These are phyloP conservation scores for Leccinellum rugosiceps DNA, from an alignment of 768 basidiomycete genomes.

Conservation along the genomic window DNA sequence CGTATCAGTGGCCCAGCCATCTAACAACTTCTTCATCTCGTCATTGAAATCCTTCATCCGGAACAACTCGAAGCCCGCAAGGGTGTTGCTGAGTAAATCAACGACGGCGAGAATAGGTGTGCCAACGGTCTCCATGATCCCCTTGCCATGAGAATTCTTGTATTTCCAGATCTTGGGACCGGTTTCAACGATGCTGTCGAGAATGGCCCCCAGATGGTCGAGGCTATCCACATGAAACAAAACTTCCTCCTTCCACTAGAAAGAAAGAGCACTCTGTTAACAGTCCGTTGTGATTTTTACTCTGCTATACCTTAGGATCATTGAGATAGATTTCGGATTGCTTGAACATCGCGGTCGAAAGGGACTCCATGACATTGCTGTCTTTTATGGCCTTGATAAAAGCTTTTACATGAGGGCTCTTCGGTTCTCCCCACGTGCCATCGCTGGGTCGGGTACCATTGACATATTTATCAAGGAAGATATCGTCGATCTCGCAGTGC, in stretches of 20 bases:
- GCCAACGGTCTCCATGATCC: background rate
- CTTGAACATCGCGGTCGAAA: background rate
- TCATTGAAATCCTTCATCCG: background rate
- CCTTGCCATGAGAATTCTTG: background rate
- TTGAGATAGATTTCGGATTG: background rate
- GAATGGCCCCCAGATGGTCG: background rate
- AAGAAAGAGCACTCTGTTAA: background rate
- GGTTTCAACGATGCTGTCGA: background rate
- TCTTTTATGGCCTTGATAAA: background rate
- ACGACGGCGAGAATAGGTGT: background rate
- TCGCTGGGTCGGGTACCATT: too few species aligned
- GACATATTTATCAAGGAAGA: background rate
- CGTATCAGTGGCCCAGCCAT: background rate
- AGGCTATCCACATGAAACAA: background rate
- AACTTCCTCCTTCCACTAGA: background rate
- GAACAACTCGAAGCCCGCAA: background rate
- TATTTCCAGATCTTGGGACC: background rate
- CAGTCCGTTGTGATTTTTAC: background rate
- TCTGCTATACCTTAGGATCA: background rate
- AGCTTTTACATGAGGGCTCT: background rate
- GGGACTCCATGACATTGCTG: background rate
- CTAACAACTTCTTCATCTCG: background rate
- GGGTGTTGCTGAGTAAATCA: background rate
- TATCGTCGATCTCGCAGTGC: background rate
- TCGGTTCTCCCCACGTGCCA: too few species aligned